A percentile compares a stretch with the other conserved stretches of the same genome.
Evolutionary conservation across 2,329 filamentous ascomycete genomes (phyloP).

Genomic region (Colletotrichum tamarilloi): DNA sequence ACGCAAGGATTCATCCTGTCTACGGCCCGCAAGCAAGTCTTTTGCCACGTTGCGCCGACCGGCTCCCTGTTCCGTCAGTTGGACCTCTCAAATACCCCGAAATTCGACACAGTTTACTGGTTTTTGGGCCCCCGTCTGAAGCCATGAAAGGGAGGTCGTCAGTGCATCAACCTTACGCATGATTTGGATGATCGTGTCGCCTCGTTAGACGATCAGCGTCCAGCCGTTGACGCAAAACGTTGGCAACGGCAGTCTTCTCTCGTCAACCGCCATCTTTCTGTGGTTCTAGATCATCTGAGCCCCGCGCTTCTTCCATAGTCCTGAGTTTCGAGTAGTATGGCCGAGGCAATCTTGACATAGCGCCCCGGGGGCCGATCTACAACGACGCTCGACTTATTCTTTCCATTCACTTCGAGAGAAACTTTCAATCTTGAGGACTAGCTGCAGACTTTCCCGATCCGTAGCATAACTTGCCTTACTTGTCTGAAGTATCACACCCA

Average conservation of each 20-base stretch:
- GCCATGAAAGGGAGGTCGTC: neutral
- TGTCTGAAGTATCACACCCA: neutral
- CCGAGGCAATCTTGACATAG: neutral
- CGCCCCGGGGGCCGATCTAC: too few species aligned
- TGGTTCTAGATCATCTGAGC: neutral
- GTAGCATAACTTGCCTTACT: neutral
- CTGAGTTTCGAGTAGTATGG: neutral
- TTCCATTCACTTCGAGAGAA: too few species aligned
- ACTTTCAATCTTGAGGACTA: neutral
- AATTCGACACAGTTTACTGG: neutral
- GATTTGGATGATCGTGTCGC: neutral
- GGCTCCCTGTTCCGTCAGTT: neutral
- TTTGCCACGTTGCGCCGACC: conserved; percentile 12
- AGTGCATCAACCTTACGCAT: neutral
- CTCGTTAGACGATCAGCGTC: neutral
- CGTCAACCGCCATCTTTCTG: neutral
- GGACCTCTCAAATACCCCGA: neutral
- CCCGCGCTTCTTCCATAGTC: neutral
- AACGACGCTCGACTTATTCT: neutral
- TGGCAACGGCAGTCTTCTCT: neutral
- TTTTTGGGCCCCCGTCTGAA: neutral
- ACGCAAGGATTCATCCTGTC: conserved; percentile 8
- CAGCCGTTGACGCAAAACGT: neutral
- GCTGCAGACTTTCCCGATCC: neutral
- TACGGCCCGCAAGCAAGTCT: conserved; percentile 1